These are phyloP conservation scores for Magnaporthiopsis incrustans DNA, from an alignment of 2,329 filamentous ascomycete species.

Conservation along the genomic window DNA sequence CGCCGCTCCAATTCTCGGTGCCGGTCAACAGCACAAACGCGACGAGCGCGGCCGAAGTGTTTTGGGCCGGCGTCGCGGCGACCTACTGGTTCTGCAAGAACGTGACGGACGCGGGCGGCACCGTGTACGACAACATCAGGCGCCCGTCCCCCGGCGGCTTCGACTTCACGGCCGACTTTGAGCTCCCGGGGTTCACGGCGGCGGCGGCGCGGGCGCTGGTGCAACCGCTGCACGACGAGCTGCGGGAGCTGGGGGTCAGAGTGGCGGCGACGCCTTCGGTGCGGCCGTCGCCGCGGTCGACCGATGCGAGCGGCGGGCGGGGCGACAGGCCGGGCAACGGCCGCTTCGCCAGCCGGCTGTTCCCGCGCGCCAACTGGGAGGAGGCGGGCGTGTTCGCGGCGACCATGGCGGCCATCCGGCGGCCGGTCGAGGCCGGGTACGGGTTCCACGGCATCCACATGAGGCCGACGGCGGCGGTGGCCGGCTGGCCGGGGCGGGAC, in stretches of 20 bases:
- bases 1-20: constrained; percentile 9
- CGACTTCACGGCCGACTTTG: constrained; percentile 23
- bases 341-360: constrained; percentile 19
- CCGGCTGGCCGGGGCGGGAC: constrained; percentile 16
- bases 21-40: background rate
- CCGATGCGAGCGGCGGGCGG: constrained; percentile 5
- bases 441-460: constrained; percentile 20
- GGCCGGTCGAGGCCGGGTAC: constrained; percentile 16
- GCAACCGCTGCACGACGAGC: constrained; percentile 23
- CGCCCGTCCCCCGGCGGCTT: constrained; percentile 18
- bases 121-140: constrained; percentile 25
- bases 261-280: constrained; percentile 16
- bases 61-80: constrained; percentile 24
- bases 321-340: constrained; percentile 16
- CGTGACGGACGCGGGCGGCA: constrained; percentile 26
- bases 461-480: constrained; percentile 13
- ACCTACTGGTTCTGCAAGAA: constrained; percentile 25
- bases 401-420: constrained; percentile 15
- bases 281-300: constrained; percentile 5
- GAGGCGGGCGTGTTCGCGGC: constrained; percentile 12
- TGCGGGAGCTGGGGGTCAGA: constrained; percentile 21
- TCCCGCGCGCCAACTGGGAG: constrained; percentile 16
- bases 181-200: constrained; percentile 22
- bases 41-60: constrained; percentile 9
- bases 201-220: constrained; percentile 20